These are phyloP conservation scores for Rhododendron simsii DNA, from an alignment of 148 eudicot genomes.

Conservation along the genomic window DNA sequence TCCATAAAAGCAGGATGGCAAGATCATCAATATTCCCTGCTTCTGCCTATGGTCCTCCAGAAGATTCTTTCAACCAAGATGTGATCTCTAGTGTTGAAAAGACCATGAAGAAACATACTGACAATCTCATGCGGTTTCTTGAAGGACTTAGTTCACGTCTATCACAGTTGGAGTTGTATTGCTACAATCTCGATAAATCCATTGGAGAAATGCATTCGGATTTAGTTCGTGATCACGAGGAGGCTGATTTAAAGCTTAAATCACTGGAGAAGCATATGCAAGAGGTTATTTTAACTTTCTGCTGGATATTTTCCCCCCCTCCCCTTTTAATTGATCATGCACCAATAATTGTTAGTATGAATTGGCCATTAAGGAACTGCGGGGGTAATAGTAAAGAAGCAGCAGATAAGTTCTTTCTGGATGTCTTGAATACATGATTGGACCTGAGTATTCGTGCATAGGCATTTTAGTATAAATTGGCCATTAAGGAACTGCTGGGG, in stretches of 20 bases:
- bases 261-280: conserved; percentile 89
- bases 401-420: neutral
- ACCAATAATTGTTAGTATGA: too few relatives aligned
- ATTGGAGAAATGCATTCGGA: conserved; percentile 97
- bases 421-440: neutral
- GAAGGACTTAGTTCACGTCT: conserved; percentile 96
- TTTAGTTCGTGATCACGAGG: conserved; percentile 74
- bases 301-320: neutral
- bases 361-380: neutral
- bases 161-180: conserved; percentile 40
- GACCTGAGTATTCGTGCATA: neutral
- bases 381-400: neutral
- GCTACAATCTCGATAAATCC: conserved; percentile 95
- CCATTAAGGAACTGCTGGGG: neutral
- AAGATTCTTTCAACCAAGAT: conserved; percentile 68
- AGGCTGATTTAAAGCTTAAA: conserved; percentile 80
- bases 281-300: conserved; percentile 52
- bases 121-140: conserved; percentile 94
- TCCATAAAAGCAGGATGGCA: conserved; percentile 85
- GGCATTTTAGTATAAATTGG: neutral
- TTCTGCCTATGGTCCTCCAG: conserved; percentile 64
- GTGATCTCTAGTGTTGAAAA: conserved; percentile 66
- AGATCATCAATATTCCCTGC: conserved; percentile 75
- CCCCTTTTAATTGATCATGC: neutral
- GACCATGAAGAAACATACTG: conserved; percentile 85